Evolutionary conservation across 2,329 filamentous ascomycete genomes (phyloP), one percentile per base, ranked within the genome.

Genomic region (Fusarium pseudoanthophilum): DNA sequence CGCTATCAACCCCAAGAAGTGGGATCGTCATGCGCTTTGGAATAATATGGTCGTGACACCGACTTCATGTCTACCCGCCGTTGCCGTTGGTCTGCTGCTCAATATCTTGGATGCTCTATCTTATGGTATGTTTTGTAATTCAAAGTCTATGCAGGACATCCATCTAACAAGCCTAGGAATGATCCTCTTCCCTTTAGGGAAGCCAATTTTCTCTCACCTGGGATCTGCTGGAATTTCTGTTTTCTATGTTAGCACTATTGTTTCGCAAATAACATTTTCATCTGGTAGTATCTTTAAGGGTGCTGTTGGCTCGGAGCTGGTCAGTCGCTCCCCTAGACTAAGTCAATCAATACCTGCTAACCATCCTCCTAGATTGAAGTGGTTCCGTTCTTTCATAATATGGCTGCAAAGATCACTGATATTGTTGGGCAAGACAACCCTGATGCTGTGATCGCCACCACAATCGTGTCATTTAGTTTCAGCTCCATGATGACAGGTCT

Each of bases 341-440:
- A 28, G 21, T 43, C 16, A 24, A 24, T 20, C 37, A 21, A 45
- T 45, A 11, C 26, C 26, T 39, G 59, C 64, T 74, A 46, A 71
- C 66, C 56, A 13, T 55, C 70, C n/a, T 56, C 70, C 26, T 71
- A 92, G 90, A 99, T 98, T 75, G 96, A 99, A 83, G 95, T 98
- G 2, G 95, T 99, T 2, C 96, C 95, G 1, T 99, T 99, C 84
- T 98, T 99, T 81, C 96, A 99, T 84, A 97, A 95, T 78, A 99
- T 99, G 95, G 95, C 96, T 2, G 91, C 92, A 72, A 95, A 92
- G 36, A 98, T 98, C 79, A 91, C 96, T 74, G 85, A 87, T 20
- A 87, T 89, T 48, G 91, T 99, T 73, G 94, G 95, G 21, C 90
- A 92, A 71, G 91, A 95, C 26, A 91, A 96, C 32, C 91, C 93